phyloP scores from a whole-genome alignment of 768 basidiomycete species.

The Lactarius sanguifluus region DNA sequence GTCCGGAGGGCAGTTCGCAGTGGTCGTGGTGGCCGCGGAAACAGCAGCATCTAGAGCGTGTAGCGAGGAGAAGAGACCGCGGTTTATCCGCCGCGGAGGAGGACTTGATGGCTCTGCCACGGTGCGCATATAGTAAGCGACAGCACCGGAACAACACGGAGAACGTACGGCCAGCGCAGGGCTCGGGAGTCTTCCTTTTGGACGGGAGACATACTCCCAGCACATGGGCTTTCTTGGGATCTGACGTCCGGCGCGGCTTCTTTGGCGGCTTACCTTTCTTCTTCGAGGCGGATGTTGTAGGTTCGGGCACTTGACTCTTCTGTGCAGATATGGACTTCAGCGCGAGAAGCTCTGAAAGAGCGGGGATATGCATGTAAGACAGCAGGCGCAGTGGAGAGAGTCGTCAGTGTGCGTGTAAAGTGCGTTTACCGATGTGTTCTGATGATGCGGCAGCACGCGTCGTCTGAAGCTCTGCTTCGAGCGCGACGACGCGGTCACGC shows the following conservation, averaged over 20 bases:
- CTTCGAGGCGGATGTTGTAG: background rate
- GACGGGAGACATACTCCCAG: background rate
- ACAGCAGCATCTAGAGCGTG: constrained; percentile 9
- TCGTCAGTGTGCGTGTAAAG: background rate
- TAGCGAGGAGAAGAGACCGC: constrained; percentile 21
- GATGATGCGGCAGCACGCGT: background rate
- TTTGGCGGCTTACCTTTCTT: constrained; percentile 1
- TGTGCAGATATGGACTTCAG: background rate
- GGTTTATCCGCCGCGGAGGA: background rate
- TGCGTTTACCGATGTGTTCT: constrained; percentile 10
- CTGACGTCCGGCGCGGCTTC: background rate
- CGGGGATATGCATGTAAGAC: background rate
- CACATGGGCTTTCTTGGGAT: background rate
- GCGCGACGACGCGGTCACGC: constrained; percentile 18
- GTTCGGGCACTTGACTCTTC: background rate
- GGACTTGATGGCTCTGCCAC: background rate
- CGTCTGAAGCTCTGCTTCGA: constrained; percentile 17
- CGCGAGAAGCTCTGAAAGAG: background rate
- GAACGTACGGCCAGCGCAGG: background rate
- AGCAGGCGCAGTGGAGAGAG: background rate
- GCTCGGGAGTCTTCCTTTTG: background rate
- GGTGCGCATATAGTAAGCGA: constrained; percentile 7
- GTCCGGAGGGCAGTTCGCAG: background rate
- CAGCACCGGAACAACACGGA: background rate
- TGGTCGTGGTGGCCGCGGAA: background rate